A percentile compares a stretch with the other conserved stretches of the same genome.
These are phyloP conservation scores for Hirsutella rhossiliensis DNA, from an alignment of 2,329 filamentous ascomycete genomes.

Conservation along the genomic window DNA sequence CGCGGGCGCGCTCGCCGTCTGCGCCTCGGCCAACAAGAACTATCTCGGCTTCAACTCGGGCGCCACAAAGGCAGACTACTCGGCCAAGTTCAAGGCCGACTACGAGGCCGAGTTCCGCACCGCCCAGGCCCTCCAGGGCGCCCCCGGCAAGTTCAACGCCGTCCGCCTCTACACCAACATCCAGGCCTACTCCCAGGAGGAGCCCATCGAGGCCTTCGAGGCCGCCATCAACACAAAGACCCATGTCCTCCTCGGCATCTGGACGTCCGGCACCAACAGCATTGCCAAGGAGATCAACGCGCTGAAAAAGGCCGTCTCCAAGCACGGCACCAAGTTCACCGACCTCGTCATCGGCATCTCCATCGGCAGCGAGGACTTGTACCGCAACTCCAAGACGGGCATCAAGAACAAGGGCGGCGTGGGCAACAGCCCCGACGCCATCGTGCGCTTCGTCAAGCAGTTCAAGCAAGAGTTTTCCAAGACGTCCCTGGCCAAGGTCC, in stretches of 20 bases:
- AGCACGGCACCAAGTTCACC: conserved; percentile 36
- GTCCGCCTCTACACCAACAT: conserved; percentile 59
- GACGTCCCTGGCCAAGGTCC: conserved; percentile 29
- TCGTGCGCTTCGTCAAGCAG: conserved; percentile 55
- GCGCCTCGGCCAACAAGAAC: conserved; percentile 28
- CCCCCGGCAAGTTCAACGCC: conserved; percentile 43
- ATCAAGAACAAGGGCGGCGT: conserved; percentile 48
- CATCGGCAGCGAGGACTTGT: conserved; percentile 57
- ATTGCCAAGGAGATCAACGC: conserved; percentile 50
- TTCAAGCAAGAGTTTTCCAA: conserved; percentile 45
- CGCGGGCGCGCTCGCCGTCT: conserved; percentile 25
- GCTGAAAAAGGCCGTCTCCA: conserved; percentile 40
- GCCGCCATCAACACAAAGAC: conserved; percentile 51
- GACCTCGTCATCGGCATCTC: conserved; percentile 52
- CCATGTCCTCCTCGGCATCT: conserved; percentile 52
- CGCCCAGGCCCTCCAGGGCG: conserved; percentile 18
- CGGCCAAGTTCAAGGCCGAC: conserved; percentile 40
- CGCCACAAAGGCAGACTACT: conserved; percentile 30
- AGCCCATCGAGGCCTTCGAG: conserved; percentile 73
- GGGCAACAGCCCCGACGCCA: conserved; percentile 44
- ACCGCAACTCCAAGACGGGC: conserved; percentile 49
- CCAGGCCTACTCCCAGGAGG: conserved; percentile 51
- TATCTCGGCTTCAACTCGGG: conserved; percentile 44
- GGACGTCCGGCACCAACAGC: conserved; percentile 42
- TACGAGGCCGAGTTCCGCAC: conserved; percentile 33